phyloP scores from a whole-genome alignment of 345 rosid species.

The Acer saccharum region DNA sequence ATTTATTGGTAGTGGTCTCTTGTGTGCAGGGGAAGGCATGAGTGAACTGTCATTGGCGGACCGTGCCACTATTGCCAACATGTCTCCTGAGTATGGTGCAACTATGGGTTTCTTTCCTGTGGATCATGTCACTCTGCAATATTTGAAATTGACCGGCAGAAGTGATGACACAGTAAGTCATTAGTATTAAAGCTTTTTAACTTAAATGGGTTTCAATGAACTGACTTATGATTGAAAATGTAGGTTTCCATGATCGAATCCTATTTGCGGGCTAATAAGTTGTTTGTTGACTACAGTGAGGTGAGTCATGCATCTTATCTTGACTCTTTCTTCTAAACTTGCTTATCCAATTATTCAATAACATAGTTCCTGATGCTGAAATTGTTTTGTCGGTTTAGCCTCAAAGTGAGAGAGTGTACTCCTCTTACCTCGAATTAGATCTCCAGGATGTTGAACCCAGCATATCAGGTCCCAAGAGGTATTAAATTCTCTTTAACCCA shows the following conservation, averaged over 20 bases:
- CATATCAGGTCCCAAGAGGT: slow-evolving; percentile 88
- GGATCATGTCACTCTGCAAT: slow-evolving; percentile 89
- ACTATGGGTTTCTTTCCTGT: slow-evolving; percentile 99
- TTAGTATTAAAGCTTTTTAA: background rate
- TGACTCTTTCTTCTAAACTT: slow-evolving; percentile 13
- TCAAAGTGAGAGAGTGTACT: slow-evolving; percentile 56
- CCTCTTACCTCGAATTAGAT: slow-evolving; percentile 70
- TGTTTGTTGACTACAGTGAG: slow-evolving; percentile 94
- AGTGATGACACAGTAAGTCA: slow-evolving; percentile 67
- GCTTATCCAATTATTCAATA: slow-evolving; percentile 3
- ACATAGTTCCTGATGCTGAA: slow-evolving; percentile 11
- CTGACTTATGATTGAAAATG: slow-evolving; percentile 29
- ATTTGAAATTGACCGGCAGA: slow-evolving; percentile 83
- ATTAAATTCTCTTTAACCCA: slow-evolving; percentile 6
- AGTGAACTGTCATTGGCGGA: slow-evolving; percentile 89
- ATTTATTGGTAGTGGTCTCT: slow-evolving; percentile 11
- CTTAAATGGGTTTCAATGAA: background rate
- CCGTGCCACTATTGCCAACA: slow-evolving; percentile 95
- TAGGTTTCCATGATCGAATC: slow-evolving; percentile 84
- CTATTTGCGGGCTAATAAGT: slow-evolving; percentile 79
- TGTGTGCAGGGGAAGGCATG: slow-evolving; percentile 79
- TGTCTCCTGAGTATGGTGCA: slow-evolving; percentile 98
- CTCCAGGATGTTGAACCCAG: slow-evolving; percentile 89
- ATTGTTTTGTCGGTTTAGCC: slow-evolving; percentile 44
- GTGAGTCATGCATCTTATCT: slow-evolving; percentile 29